Conservation (phyloP, 768 basidiomycete genomes). For the Boletellus ananiceps region DNA sequence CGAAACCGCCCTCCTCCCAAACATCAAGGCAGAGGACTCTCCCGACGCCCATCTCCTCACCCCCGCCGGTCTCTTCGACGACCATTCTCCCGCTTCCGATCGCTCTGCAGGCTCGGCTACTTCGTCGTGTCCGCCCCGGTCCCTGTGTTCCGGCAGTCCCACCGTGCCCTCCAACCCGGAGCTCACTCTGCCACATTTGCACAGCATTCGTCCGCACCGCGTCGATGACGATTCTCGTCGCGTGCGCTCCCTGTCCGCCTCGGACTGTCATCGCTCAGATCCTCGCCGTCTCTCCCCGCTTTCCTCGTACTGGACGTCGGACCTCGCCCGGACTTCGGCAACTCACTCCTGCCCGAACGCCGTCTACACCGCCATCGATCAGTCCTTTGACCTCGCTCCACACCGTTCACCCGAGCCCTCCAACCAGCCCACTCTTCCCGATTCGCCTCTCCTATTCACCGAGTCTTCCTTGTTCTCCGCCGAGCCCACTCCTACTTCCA, state of each 20-base stretch:
- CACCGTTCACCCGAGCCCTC: slow-evolving; percentile 25
- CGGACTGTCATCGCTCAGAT: slow-evolving; percentile 27
- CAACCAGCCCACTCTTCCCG: slow-evolving; percentile 20
- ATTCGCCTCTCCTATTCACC: slow-evolving; percentile 28
- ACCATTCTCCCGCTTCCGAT: slow-evolving; percentile 31
- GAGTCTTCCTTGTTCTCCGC: slow-evolving; percentile 26
- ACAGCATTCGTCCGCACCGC: slow-evolving; percentile 19
- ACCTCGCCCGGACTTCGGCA: slow-evolving; percentile 23
- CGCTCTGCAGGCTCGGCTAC: slow-evolving; percentile 28
- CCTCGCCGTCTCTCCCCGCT: slow-evolving; percentile 32
- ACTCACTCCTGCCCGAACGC: slow-evolving; percentile 23
- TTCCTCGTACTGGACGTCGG: slow-evolving; percentile 27
- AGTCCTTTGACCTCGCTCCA: slow-evolving; percentile 12
- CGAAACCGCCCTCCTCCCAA: slow-evolving; percentile 43
- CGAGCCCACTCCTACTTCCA: slow-evolving; percentile 32
- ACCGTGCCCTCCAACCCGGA: slow-evolving; percentile 24
- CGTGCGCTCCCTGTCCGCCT: slow-evolving; percentile 28
- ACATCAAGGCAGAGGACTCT: slow-evolving; percentile 53
- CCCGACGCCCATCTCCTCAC: slow-evolving; percentile 41
- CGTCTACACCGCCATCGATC: slow-evolving; percentile 23
- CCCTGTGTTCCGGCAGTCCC: slow-evolving; percentile 16
- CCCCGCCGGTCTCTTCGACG: slow-evolving; percentile 32
- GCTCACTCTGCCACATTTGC: slow-evolving; percentile 21
- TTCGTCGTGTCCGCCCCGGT: slow-evolving; percentile 25
- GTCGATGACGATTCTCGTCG: slow-evolving; percentile 28